Conservation (phyloP, 2,329 filamentous ascomycete genomes). For the Aureobasidium sp. region DNA sequence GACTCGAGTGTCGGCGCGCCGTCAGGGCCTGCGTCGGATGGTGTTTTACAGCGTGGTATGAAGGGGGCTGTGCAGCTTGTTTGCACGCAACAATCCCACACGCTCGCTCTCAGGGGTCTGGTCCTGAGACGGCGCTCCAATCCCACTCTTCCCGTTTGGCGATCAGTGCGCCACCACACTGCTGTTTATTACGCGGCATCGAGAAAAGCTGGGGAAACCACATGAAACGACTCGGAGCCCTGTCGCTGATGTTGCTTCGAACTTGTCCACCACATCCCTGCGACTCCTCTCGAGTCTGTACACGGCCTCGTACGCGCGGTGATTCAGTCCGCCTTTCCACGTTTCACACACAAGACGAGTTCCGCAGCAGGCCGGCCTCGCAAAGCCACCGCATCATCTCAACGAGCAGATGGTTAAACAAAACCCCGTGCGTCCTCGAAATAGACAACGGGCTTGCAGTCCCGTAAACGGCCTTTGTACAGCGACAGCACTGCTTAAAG, state of each 20-base stretch:
- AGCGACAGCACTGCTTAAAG: constrained; percentile 11
- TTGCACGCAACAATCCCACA: neutral
- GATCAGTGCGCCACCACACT: constrained; percentile 11
- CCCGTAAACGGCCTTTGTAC: constrained; percentile 9
- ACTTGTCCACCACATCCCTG: neutral
- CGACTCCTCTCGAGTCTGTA: neutral
- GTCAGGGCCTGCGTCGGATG: neutral
- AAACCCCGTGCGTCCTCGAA: neutral
- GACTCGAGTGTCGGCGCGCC: neutral
- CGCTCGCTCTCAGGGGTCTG: neutral
- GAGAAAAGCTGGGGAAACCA: constrained; percentile 9
- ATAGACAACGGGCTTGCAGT: constrained; percentile 10
- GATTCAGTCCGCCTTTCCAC: neutral
- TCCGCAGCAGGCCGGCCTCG: neutral
- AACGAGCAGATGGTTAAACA: neutral
- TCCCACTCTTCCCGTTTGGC: constrained; percentile 13
- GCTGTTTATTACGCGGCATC: constrained; percentile 8
- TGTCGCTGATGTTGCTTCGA: neutral
- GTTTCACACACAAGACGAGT: neutral
- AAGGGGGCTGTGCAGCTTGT: constrained; percentile 12
- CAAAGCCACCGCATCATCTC: constrained; percentile 7
- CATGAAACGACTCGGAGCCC: neutral
- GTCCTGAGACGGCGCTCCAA: constrained; percentile 3
- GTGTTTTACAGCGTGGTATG: neutral
- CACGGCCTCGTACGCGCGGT: neutral